These are phyloP conservation scores for Tripterygium wilfordii DNA, from an alignment of 177 flowering plant species.

Conservation along the genomic window DNA sequence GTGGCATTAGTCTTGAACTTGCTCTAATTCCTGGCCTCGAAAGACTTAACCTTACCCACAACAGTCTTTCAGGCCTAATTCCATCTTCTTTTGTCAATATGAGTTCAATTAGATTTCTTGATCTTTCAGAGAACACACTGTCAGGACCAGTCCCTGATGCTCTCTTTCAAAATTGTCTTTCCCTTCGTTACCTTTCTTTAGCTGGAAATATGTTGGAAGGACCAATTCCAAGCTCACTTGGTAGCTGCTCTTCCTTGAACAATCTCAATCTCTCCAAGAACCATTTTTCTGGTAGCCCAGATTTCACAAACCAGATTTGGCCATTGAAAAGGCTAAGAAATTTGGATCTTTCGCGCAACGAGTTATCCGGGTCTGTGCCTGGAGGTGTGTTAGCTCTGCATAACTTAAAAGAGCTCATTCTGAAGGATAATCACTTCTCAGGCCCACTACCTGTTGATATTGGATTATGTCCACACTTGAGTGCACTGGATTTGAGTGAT, in stretches of 20 bases:
- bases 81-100: slow-evolving; percentile 25
- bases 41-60: slow-evolving; percentile 57
- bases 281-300: slow-evolving; percentile 55
- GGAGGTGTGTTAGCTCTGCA: slow-evolving; percentile 50
- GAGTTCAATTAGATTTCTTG: slow-evolving; percentile 42
- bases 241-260: slow-evolving; percentile 39
- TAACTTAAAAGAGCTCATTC: slow-evolving; percentile 53
- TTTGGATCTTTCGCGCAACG: slow-evolving; percentile 71
- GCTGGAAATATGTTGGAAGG: slow-evolving; percentile 65
- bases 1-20: slow-evolving; percentile 40
- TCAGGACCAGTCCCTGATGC: slow-evolving; percentile 65
- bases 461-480: slow-evolving; percentile 74
- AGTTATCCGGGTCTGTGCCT: slow-evolving; percentile 57
- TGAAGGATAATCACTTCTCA: slow-evolving; percentile 60
- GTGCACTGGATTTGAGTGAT: slow-evolving; percentile 49
- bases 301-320: slow-evolving; percentile 52
- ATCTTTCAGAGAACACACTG: slow-evolving; percentile 56
- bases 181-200: slow-evolving; percentile 53
- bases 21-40: slow-evolving; percentile 26
- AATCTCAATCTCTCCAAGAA: slow-evolving; percentile 65
- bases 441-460: slow-evolving; percentile 67
- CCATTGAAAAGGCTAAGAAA: slow-evolving; percentile 43
- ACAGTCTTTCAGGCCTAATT: slow-evolving; percentile 55
- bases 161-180: slow-evolving; percentile 34
- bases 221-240: slow-evolving; percentile 42